Conservation (phyloP, 1,139 yeast genomes). For the Yamadazyma mexicana region DNA sequence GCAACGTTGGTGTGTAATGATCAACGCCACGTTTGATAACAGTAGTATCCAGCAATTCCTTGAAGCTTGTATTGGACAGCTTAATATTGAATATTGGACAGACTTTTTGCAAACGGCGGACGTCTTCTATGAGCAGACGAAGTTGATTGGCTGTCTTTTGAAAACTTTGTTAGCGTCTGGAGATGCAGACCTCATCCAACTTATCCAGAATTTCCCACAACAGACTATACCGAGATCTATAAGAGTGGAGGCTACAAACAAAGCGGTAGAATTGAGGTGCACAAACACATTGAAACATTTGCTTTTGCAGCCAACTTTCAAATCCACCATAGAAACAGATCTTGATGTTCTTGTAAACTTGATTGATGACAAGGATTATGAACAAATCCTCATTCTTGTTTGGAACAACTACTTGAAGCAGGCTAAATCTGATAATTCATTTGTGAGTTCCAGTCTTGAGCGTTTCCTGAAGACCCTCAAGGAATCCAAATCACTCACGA, state of each 20-base stretch:
- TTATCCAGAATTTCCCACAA: constrained; percentile 41
- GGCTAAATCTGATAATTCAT: constrained; percentile 18
- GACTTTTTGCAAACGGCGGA: constrained; percentile 21
- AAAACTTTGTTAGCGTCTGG: constrained; percentile 12
- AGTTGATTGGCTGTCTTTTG: constrained; percentile 28
- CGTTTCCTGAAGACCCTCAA: constrained; percentile 10
- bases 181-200: constrained; percentile 1
- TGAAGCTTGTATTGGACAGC: background rate
- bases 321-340: constrained; percentile 49
- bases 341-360: constrained; percentile 23
- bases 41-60: constrained; percentile 9
- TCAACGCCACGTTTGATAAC: constrained; percentile 35
- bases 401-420: constrained; percentile 34
- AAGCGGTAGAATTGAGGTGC: constrained; percentile 15
- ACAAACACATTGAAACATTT: constrained; percentile 30
- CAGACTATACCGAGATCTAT: constrained; percentile 47
- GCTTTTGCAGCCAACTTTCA: constrained; percentile 50
- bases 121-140: constrained; percentile 46
- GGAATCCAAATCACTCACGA: constrained; percentile 8
- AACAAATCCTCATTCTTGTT: constrained; percentile 22
- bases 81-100: constrained; percentile 1
- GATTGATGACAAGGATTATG: constrained; percentile 15
- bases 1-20: constrained; percentile 56
- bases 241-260: constrained; percentile 41
- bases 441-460: constrained; percentile 12